A percentile compares a stretch with the other conserved stretches of the same genome.
These are phyloP conservation scores for Coemansia sp. DNA, from an alignment of 192 early-diverging fungal species.

Conservation along the genomic window DNA sequence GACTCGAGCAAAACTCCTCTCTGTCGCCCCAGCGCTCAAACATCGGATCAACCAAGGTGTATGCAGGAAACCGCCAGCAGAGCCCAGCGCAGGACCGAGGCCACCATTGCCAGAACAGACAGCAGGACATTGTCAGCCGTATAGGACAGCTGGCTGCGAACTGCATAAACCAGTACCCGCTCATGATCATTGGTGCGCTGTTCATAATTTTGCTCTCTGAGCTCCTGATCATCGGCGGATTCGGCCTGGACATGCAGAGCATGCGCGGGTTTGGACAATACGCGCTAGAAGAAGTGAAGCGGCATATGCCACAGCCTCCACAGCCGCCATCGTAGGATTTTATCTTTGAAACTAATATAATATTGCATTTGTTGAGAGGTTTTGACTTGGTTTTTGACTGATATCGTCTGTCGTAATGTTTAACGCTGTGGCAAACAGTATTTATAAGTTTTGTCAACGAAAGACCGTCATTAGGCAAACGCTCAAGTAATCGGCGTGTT, in stretches of 20 bases:
- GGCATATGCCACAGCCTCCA: slow-evolving; percentile 16
- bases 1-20: slow-evolving; percentile 14
- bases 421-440: no score
- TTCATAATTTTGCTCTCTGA: slow-evolving; percentile 40
- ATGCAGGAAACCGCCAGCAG: slow-evolving; percentile 2
- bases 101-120: slow-evolving; percentile 6
- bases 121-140: slow-evolving; percentile 27
- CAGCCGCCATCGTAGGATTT: slow-evolving; percentile 23
- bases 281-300: slow-evolving; percentile 23
- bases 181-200: slow-evolving; percentile 44
- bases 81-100: background rate
- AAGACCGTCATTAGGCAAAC: no score
- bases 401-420: no score
- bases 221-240: slow-evolving; percentile 40
- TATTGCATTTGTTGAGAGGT: background rate
- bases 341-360: slow-evolving; percentile 2
- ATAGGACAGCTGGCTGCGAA: slow-evolving; percentile 27
- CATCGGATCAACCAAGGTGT: slow-evolving; percentile 40
- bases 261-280: slow-evolving; percentile 23
- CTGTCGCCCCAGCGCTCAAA: slow-evolving; percentile 16
- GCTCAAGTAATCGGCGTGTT: no score
- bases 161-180: slow-evolving; percentile 39
- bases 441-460: no score
- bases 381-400: no score
- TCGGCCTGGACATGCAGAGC: slow-evolving; percentile 15